A percentile compares a stretch with the other conserved stretches of the same genome.
These are phyloP conservation scores for Colletotrichum godetiae DNA, from an alignment of 2,329 filamentous ascomycete species.

Conservation along the genomic window DNA sequence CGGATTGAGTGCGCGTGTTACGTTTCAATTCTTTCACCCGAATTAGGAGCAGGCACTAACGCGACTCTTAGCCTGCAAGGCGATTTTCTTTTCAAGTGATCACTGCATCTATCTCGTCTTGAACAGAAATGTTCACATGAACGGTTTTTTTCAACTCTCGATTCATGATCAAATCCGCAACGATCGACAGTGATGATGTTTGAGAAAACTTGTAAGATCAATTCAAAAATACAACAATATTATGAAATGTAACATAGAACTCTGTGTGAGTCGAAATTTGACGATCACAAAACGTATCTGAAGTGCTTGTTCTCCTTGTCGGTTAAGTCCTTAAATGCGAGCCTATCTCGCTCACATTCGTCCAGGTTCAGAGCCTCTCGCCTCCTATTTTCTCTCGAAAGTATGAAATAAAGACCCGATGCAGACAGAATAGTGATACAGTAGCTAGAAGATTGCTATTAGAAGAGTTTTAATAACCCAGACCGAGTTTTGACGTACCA, in stretches of 20 bases:
- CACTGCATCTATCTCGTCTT: too few relatives aligned
- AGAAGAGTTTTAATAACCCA: neutral
- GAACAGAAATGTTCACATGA: too few relatives aligned
- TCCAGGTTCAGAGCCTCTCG: slow-evolving; percentile 61
- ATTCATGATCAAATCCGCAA: too few relatives aligned
- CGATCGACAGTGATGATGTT: too few relatives aligned
- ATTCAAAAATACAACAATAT: too few relatives aligned
- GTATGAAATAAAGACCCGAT: slow-evolving; percentile 65
- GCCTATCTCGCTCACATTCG: slow-evolving; percentile 70
- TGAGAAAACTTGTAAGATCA: too few relatives aligned
- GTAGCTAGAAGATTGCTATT: neutral
- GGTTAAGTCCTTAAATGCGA: slow-evolving; percentile 76
- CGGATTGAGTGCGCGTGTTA: neutral
- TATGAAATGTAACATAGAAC: too few relatives aligned
- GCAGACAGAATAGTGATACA: slow-evolving; percentile 71
- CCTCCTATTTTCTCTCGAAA: slow-evolving; percentile 68
- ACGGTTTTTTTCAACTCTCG: too few relatives aligned
- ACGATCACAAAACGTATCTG: slow-evolving; percentile 58
- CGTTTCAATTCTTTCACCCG: neutral
- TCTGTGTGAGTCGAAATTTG: too few relatives aligned
- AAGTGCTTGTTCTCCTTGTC: slow-evolving; percentile 78
- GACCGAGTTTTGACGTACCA: slow-evolving; percentile 62
- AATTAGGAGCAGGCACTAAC: neutral
- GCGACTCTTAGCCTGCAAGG: too few relatives aligned
- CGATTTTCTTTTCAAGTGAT: too few relatives aligned